These are phyloP conservation scores for Tricholoma matsutake DNA, from an alignment of 768 basidiomycete species.

Conservation along the genomic window DNA sequence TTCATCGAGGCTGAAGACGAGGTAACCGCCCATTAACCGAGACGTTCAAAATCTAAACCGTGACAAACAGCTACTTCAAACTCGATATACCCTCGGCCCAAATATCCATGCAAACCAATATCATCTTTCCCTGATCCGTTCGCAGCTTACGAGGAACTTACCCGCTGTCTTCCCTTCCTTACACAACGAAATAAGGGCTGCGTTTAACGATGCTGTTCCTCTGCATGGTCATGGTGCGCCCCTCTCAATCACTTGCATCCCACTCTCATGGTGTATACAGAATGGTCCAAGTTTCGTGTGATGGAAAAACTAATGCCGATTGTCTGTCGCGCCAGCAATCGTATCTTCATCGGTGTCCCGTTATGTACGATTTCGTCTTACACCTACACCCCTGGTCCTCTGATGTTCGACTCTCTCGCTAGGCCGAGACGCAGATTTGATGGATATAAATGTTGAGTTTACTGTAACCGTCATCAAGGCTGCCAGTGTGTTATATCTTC, in stretches of 20 bases:
- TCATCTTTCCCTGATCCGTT: constrained; percentile 34
- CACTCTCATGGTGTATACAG: constrained; percentile 6
- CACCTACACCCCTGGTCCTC: background rate
- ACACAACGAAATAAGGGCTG: constrained; percentile 44
- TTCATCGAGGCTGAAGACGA: constrained; percentile 28
- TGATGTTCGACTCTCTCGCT: background rate
- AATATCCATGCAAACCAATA: constrained; percentile 31
- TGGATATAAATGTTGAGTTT: constrained; percentile 27
- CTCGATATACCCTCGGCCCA: constrained; percentile 32
- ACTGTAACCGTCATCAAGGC: constrained; percentile 27
- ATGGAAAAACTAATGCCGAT: constrained; percentile 20
- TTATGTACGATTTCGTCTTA: constrained; percentile 19
- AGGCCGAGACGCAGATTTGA: constrained; percentile 29
- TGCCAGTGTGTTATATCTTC: constrained; percentile 24
- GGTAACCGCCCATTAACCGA: constrained; percentile 15
- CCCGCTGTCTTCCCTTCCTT: constrained; percentile 33
- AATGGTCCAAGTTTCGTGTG: constrained; percentile 21
- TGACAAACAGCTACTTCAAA: constrained; percentile 25
- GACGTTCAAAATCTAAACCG: background rate
- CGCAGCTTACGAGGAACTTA: constrained; percentile 34
- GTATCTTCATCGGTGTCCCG: constrained; percentile 31
- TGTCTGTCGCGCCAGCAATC: constrained; percentile 29
- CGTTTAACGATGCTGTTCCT: constrained; percentile 35
- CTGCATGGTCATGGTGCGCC: constrained; percentile 16
- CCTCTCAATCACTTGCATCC: constrained; percentile 15